Conservation (phyloP, 257 asterid species). For the Thymus mandschuricus region DNA sequence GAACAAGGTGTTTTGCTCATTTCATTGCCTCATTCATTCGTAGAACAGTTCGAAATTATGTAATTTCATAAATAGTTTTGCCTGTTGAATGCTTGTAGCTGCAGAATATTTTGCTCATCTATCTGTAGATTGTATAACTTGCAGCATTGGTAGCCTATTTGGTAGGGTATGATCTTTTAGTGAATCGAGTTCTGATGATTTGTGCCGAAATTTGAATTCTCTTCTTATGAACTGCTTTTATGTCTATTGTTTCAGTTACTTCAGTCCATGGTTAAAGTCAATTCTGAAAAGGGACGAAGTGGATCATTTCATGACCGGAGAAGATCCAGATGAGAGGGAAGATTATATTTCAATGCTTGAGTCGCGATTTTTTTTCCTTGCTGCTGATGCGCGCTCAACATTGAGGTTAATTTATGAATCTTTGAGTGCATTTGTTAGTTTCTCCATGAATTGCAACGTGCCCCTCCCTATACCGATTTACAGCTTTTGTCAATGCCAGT, state of each 20-base stretch:
- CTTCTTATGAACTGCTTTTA: neutral
- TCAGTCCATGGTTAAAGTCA: slow-evolving; percentile 94
- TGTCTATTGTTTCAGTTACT: slow-evolving; percentile 60
- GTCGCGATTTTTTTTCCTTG: slow-evolving; percentile 88
- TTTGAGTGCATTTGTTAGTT: neutral
- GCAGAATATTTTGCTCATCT: neutral
- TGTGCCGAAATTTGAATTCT: neutral
- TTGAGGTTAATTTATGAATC: slow-evolving; percentile 62
- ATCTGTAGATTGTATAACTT: neutral
- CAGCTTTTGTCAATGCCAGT: neutral
- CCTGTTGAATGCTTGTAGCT: neutral
- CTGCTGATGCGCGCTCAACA: slow-evolving; percentile 93
- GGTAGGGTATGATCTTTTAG: neutral
- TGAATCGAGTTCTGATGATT: slow-evolving; percentile 11
- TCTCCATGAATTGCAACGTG: too few relatives aligned
- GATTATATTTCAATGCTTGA: slow-evolving; percentile 77
- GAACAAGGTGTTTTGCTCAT: slow-evolving; percentile 66
- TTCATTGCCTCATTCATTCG: slow-evolving; percentile 5
- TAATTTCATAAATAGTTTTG: too few relatives aligned
- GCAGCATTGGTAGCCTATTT: neutral
- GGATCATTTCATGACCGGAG: slow-evolving; percentile 72
- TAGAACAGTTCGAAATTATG: neutral
- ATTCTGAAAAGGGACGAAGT: slow-evolving; percentile 57
- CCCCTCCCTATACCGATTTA: too few relatives aligned
- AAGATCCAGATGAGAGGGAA: slow-evolving; percentile 87